Conservation (phyloP, 352 stramenopile genomes). For the Saprolegnia diclina region DNA sequence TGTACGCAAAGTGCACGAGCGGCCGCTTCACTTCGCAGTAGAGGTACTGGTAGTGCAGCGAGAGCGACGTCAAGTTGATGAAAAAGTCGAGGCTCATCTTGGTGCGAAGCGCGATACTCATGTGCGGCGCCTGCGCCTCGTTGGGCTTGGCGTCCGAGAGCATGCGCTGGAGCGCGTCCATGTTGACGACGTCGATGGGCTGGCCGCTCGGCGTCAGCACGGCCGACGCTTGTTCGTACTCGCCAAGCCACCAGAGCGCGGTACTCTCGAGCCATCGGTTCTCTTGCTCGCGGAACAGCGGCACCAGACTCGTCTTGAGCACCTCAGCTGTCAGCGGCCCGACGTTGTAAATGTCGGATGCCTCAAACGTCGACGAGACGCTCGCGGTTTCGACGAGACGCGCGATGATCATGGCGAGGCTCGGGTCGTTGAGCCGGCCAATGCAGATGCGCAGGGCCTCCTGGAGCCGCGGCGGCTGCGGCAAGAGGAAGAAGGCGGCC, state of each 20-base stretch:
- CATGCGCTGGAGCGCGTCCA: not conserved
- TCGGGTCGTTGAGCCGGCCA: conserved; percentile 79
- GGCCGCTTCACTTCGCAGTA: conserved; percentile 60
- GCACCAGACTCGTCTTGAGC: conserved; percentile 62
- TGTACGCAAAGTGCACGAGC: conserved; percentile 39
- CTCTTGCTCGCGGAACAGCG: conserved; percentile 47
- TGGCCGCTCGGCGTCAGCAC: conserved; percentile 62
- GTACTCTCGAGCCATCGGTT: conserved; percentile 77
- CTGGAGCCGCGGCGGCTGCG: conserved; percentile 88
- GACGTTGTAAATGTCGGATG: conserved; percentile 51
- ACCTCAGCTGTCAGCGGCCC: conserved; percentile 48
- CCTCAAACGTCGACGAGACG: conserved; percentile 4
- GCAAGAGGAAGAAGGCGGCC: conserved; percentile 90
- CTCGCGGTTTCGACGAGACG: conserved; percentile 75
- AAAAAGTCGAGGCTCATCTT: conserved; percentile 61
- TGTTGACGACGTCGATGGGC: conserved; percentile 44
- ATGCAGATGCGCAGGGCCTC: conserved; percentile 87
- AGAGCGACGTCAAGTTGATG: conserved; percentile 78
- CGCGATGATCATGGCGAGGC: conserved; percentile 85
- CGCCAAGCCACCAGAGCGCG: conserved; percentile 76
- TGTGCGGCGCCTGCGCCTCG: not conserved
- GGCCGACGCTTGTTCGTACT: conserved; percentile 74
- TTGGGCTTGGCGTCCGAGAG: not conserved
- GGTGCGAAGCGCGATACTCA: conserved; percentile 36
- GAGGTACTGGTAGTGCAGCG: conserved; percentile 79